A percentile compares a stretch with the other conserved stretches of the same genome.
These are phyloP conservation scores for Paramecium bursaria DNA, from an alignment of 73 alveolate species.

Conservation along the genomic window DNA sequence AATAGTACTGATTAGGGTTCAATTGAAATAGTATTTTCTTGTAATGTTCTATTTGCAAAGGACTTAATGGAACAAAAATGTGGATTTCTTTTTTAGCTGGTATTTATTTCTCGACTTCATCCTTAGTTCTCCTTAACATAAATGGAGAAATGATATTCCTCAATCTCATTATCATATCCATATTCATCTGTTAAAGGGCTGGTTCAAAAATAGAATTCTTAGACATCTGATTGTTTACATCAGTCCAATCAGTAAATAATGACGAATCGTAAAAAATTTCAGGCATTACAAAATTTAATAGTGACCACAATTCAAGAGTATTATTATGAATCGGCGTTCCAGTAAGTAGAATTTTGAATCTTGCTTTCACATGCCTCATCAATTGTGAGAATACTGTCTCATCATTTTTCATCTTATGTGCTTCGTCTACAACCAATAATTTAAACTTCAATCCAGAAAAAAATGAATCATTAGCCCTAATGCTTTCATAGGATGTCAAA, in stretches of 20 bases:
- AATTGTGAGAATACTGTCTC: conserved; percentile 85
- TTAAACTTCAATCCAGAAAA: conserved; percentile 59
- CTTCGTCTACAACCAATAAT: conserved; percentile 96
- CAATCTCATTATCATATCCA: conserved; percentile 66
- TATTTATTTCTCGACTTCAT: conserved; percentile 88
- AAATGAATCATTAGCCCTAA: background rate
- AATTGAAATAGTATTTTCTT: conserved; percentile 88
- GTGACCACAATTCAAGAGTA: conserved; percentile 96
- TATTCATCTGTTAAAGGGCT: conserved; percentile 1
- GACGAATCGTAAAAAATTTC: conserved; percentile 81
- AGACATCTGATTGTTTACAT: conserved; percentile 73
- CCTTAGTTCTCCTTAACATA: conserved; percentile 94
- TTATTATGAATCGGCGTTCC: conserved; percentile 98
- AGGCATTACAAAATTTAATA: conserved; percentile 97
- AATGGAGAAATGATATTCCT: conserved; percentile 93
- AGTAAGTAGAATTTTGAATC: conserved; percentile 89
- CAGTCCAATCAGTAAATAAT: conserved; percentile 50
- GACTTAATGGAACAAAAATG: conserved; percentile 90
- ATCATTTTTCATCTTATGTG: conserved; percentile 97
- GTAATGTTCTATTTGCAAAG: conserved; percentile 90
- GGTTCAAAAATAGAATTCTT: background rate
- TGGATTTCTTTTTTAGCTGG: conserved; percentile 96
- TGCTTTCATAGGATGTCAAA: conserved; percentile 95
- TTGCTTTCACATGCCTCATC: conserved; percentile 84
- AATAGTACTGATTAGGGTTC: conserved; percentile 53